Conservation (phyloP, 768 basidiomycete species). For the Lactarius hengduanensis region DNA sequence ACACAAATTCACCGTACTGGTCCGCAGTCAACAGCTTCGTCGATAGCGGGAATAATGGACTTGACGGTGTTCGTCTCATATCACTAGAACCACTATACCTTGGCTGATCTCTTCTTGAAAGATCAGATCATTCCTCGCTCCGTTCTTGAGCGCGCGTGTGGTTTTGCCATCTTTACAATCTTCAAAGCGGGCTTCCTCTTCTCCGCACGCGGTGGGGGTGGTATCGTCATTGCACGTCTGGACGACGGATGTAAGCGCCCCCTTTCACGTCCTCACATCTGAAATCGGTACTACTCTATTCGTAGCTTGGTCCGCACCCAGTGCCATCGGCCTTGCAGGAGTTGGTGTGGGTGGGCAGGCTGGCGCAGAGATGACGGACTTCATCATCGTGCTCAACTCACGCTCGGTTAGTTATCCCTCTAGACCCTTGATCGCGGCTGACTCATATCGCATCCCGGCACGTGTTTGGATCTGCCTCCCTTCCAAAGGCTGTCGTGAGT, state of each 20-base stretch:
- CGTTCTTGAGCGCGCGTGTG: constrained; percentile 56
- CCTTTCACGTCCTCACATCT: background rate
- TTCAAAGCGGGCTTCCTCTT: constrained; percentile 71
- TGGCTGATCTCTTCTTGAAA: background rate
- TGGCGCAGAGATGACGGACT: constrained; percentile 88
- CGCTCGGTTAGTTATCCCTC: constrained; percentile 52
- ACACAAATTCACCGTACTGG: constrained; percentile 15
- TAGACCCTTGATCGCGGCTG: constrained; percentile 13
- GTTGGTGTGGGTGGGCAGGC: constrained; percentile 83
- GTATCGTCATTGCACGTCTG: constrained; percentile 83
- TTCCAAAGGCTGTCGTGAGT: constrained; percentile 61
- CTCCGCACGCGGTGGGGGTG: constrained; percentile 78
- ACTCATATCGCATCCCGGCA: background rate
- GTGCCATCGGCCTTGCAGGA: constrained; percentile 92
- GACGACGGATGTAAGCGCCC: constrained; percentile 70
- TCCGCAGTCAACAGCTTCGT: constrained; percentile 78
- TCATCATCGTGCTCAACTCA: constrained; percentile 86
- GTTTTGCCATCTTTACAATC: constrained; percentile 91
- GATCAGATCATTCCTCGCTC: constrained; percentile 52
- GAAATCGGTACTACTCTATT: constrained; percentile 2
- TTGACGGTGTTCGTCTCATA: constrained; percentile 62
- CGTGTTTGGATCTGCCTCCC: background rate
- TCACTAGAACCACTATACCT: background rate
- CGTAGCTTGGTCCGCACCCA: constrained; percentile 89
- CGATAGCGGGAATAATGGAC: constrained; percentile 72